Percentiles rank a stretch among this genome's conserved stretches.
Conservation (phyloP, 2,329 filamentous ascomycete species). For the Fusarium scirpi region DNA sequence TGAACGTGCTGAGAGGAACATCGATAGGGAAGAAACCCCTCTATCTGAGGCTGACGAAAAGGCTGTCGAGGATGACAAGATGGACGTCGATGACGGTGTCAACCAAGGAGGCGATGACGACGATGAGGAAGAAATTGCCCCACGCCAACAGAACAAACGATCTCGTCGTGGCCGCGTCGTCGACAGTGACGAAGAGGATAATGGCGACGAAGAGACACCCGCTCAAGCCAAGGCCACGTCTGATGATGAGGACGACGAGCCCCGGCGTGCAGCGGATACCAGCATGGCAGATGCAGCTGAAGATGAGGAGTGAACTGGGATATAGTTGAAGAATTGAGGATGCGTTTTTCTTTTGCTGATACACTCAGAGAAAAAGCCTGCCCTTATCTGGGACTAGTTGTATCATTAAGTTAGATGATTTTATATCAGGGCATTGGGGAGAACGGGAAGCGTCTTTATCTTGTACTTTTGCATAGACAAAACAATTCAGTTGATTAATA, state of each 20-base stretch:
- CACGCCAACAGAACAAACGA: constrained; percentile 59
- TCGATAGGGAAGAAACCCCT: constrained; percentile 54
- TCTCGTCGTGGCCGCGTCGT: constrained; percentile 64
- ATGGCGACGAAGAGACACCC: constrained; percentile 40
- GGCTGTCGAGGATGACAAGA: constrained; percentile 57
- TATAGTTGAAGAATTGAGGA: constrained; percentile 21
- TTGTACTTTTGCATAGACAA: constrained; percentile 4
- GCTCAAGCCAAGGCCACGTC: constrained; percentile 35
- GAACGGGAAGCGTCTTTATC: constrained; percentile 42
- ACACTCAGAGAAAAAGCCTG: constrained; percentile 14
- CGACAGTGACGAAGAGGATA: constrained; percentile 66
- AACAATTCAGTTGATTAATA: background rate
- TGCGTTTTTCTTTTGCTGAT: constrained; percentile 30
- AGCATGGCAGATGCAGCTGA: constrained; percentile 57
- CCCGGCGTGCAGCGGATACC: constrained; percentile 50
- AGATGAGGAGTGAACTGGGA: constrained; percentile 46
- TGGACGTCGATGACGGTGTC: constrained; percentile 64
- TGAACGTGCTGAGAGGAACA: constrained; percentile 59
- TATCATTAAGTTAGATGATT: constrained; percentile 40
- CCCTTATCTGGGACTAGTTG: constrained; percentile 23
- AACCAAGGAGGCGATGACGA: constrained; percentile 59
- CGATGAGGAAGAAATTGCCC: constrained; percentile 61
- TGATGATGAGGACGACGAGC: constrained; percentile 45
- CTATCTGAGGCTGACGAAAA: constrained; percentile 55
- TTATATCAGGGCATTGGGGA: constrained; percentile 19